Evolutionary conservation across 345 rosid genomes (phyloP).

Genomic region (Trapa bicornis): DNA sequence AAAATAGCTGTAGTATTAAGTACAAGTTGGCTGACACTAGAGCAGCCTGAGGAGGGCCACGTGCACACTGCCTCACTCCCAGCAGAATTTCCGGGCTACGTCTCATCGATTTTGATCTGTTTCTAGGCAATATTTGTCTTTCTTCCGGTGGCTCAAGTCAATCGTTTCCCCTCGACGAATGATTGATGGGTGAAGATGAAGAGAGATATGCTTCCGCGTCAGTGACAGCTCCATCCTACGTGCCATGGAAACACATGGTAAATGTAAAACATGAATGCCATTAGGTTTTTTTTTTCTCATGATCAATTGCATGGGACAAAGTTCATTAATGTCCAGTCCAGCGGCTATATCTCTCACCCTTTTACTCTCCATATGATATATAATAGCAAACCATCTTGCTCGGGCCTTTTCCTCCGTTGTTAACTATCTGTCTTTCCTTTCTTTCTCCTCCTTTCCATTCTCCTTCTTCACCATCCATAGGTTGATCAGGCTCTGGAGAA

Average conservation of each 20-base stretch:
- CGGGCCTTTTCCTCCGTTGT: background rate
- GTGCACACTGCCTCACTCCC: background rate
- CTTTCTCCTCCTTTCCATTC: too few species aligned
- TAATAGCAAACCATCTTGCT: background rate
- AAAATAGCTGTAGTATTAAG: too few species aligned
- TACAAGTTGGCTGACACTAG: background rate
- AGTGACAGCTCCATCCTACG: slow-evolving; percentile 19
- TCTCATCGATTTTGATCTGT: background rate
- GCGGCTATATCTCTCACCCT: background rate
- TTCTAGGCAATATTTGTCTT: background rate
- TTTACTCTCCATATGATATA: background rate
- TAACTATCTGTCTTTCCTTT: background rate
- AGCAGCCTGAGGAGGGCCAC: background rate
- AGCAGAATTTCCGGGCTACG: background rate
- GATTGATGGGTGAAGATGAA: too few species aligned
- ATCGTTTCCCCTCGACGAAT: too few species aligned
- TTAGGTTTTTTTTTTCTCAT: background rate
- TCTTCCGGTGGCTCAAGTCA: background rate
- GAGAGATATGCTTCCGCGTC: background rate
- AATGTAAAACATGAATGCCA: too few species aligned
- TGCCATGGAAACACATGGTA: too few species aligned
- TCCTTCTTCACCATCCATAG: background rate
- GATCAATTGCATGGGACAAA: slow-evolving; percentile 9
- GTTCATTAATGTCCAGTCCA: slow-evolving; percentile 5
- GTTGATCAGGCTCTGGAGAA: background rate